Evolutionary conservation across 306 rosid genomes (phyloP).

Genomic region (Quillaja saponaria): DNA sequence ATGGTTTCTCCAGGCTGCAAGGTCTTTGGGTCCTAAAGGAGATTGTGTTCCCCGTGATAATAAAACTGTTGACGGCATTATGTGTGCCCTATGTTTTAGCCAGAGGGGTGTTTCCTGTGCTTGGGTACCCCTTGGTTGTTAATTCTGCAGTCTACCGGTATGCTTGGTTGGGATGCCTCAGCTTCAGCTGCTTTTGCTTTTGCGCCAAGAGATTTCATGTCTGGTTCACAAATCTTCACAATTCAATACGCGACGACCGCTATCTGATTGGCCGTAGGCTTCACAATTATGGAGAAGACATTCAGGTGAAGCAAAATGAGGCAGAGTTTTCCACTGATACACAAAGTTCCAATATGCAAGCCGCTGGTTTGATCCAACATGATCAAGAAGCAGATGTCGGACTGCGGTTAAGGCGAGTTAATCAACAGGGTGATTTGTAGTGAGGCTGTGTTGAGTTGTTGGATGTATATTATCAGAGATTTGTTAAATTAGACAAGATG

Average conservation of each 20-base stretch:
- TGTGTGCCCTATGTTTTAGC: conserved; percentile 93
- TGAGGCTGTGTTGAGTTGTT: conserved; percentile 25
- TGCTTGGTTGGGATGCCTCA: conserved; percentile 98
- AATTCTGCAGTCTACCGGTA: conserved; percentile 96
- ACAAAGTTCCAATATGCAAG: conserved; percentile 27
- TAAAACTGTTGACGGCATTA: conserved; percentile 89
- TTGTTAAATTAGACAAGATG: conserved; percentile 53
- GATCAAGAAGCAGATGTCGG: conserved; percentile 74
- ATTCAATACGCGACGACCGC: conserved; percentile 94
- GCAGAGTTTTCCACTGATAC: conserved; percentile 14
- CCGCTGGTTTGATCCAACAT: conserved; percentile 36
- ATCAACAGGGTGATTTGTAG: conserved; percentile 27
- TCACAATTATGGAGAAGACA: conserved; percentile 87
- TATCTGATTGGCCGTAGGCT: conserved; percentile 88
- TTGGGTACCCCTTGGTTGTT: conserved; percentile 90
- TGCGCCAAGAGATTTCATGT: conserved; percentile 95
- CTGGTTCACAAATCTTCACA: conserved; percentile 98
- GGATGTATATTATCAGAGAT: conserved; percentile 58
- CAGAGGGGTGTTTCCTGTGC: conserved; percentile 87
- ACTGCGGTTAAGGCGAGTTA: conserved; percentile 61
- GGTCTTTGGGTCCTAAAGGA: conserved; percentile 97
- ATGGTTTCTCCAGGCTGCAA: conserved; percentile 94
- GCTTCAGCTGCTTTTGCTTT: conserved; percentile 74
- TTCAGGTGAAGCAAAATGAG: background rate
- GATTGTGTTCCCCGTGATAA: conserved; percentile 90